Evolutionary conservation across 2,329 filamentous ascomycete genomes (phyloP).

Genomic region (Colletotrichum ledebouriae): DNA sequence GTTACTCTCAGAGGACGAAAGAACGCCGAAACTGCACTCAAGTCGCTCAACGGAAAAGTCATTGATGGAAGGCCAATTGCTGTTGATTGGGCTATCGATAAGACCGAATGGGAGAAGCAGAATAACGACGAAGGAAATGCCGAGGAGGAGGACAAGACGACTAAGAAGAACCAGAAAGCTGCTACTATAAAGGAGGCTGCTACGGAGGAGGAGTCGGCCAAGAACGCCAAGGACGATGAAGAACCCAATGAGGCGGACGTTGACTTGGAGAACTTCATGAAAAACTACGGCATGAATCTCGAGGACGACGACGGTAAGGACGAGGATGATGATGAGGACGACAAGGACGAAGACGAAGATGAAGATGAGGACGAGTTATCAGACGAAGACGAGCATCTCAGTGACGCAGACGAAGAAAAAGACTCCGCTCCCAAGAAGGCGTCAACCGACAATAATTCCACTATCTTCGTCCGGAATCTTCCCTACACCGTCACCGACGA

Average conservation of each 20-base stretch:
- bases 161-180: constrained; percentile 53
- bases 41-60: constrained; percentile 87
- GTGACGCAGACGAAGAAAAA: constrained; percentile 54
- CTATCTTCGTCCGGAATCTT: constrained; percentile 93
- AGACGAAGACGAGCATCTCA: constrained; percentile 57
- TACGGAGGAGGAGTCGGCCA: constrained; percentile 41
- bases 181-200: constrained; percentile 49
- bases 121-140: constrained; percentile 55
- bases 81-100: constrained; percentile 97
- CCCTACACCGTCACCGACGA: constrained; percentile 91
- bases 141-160: constrained; percentile 44
- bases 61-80: constrained; percentile 90
- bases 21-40: constrained; percentile 91
- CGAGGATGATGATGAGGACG: constrained; percentile 52
- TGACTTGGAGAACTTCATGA: constrained; percentile 68
- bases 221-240: constrained; percentile 51
- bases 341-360: constrained; percentile 59
- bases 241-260: constrained; percentile 59
- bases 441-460: constrained; percentile 76
- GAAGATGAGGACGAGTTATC: constrained; percentile 62
- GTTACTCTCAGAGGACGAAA: constrained; percentile 88
- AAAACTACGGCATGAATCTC: constrained; percentile 68
- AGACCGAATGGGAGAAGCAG: constrained; percentile 83
- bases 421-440: constrained; percentile 51
- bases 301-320: constrained; percentile 65